Percentiles rank a stretch among this genome's conserved stretches.
Evolutionary conservation across 441 rosid species (phyloP).

Genomic region (Pelargonium citronellum): DNA sequence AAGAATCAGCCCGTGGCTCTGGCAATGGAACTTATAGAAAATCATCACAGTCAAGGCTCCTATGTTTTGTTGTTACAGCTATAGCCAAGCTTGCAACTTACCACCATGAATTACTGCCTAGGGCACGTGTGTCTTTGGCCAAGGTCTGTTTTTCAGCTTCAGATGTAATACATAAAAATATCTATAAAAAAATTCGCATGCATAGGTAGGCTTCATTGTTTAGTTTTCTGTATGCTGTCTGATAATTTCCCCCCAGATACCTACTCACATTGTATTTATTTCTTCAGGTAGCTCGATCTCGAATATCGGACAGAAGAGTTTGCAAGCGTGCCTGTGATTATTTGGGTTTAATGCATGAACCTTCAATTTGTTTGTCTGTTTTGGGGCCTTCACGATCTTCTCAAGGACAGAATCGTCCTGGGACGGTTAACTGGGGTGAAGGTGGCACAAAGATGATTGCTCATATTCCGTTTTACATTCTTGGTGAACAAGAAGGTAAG

Average conservation of each 20-base stretch:
- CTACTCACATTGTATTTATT: conserved; percentile 12
- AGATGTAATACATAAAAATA: not conserved
- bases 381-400: conserved; percentile 65
- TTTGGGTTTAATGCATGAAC: conserved; percentile 77
- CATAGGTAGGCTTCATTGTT: not conserved
- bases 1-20: conserved; percentile 47
- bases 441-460: conserved; percentile 65
- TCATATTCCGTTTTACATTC: conserved; percentile 78
- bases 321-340: conserved; percentile 85
- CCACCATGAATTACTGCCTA: conserved; percentile 70
- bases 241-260: conserved; percentile 8
- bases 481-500: conserved; percentile 75
- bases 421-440: conserved; percentile 74
- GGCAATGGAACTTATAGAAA: conserved; percentile 40
- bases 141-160: conserved; percentile 46
- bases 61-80: conserved; percentile 90
- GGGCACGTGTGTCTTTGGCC: conserved; percentile 91
- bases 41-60: conserved; percentile 76
- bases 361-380: conserved; percentile 69
- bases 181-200: not conserved
- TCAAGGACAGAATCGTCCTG: conserved; percentile 44
- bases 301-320: conserved; percentile 72
- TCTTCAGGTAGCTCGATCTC: conserved; percentile 77
- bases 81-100: conserved; percentile 84
- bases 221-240: not conserved